Base-by-base conservation (phyloP, 306 rosid genomes). In the Vicia faba region DNA sequence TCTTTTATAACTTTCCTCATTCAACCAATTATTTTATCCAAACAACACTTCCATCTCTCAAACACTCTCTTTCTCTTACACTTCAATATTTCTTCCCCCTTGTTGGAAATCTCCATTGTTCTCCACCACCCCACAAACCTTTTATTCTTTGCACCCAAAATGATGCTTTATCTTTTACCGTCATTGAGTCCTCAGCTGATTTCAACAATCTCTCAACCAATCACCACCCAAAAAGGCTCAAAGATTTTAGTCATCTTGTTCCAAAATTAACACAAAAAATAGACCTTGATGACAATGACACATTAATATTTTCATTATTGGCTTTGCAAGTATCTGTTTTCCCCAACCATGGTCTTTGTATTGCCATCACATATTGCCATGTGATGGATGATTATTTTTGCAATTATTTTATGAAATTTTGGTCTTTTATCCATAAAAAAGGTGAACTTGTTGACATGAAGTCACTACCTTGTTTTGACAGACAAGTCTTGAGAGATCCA, bases 301-400 rank as follows among this genome's bases (percentile, higher is more conserved):
- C 67, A 1, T 16, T 71, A 12, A 7, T 71, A 4, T 75, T 71
- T 49, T 78, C 78, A 5, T 23, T 80, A 0, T 2, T 67, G 5
- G 18, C 75, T 1, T 66, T 75, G 36, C 80, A 80, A 38, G 80
- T 44, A 41, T 33, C 78, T 2, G 11, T 75, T 45, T 80, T 75
- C 40, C 72, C 75, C 0, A 66, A 66, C 46, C 23, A 3, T 1
- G 84, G 81, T 10, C 53, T 80, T 23, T 80, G 81, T 55, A 80
- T 75, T 12, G 78, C 81, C 7, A 66, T 80, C 78, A 80, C 84
- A 0, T 80, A 80, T 16, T 75, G 84, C 2, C 84, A 80, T 25
- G 61, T 61, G 10, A 80, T 80, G 60, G 84, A 75, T 56, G 80
- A n/a, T 19, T 33, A 19, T 2, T 66, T 38, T 29, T 80, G 80